These are phyloP conservation scores for Stagonosporopsis vannaccii DNA, from an alignment of 2,329 filamentous ascomycete species.

Conservation along the genomic window DNA sequence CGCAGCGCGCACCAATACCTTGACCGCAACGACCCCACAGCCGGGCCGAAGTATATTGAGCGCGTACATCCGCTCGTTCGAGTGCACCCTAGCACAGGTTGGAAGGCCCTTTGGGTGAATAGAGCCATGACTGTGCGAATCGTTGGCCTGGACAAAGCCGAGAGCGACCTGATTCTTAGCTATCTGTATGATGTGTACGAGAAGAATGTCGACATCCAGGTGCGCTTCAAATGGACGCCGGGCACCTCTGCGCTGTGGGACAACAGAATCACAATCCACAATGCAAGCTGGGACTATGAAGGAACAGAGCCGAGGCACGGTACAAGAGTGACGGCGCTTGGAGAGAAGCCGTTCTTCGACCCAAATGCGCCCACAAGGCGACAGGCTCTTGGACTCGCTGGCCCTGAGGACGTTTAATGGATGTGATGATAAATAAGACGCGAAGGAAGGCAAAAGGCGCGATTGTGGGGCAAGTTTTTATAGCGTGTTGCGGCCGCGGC, in stretches of 20 bases:
- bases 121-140: conserved; percentile 72
- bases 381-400: conserved; percentile 70
- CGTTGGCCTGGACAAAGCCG: conserved; percentile 71
- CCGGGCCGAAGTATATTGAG: conserved; percentile 72
- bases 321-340: conserved; percentile 73
- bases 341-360: conserved; percentile 75
- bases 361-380: conserved; percentile 69
- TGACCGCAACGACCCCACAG: conserved; percentile 66
- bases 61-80: conserved; percentile 72
- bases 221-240: conserved; percentile 75
- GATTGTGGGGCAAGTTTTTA: neutral
- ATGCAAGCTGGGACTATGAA: conserved; percentile 77
- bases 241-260: conserved; percentile 74
- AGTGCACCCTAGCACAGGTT: conserved; percentile 75
- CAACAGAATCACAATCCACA: conserved; percentile 77
- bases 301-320: conserved; percentile 72
- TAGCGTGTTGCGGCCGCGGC: neutral
- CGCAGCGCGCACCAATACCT: conserved; percentile 71
- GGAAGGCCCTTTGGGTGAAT: conserved; percentile 78
- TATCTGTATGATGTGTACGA: conserved; percentile 75
- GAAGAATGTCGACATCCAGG: conserved; percentile 73
- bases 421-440: conserved; percentile 4
- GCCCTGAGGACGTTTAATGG: conserved; percentile 61
- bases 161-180: conserved; percentile 71
- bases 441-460: conserved; percentile 8